Conservation (phyloP, 768 basidiomycete genomes). For the Xerocomus potaroensis region DNA sequence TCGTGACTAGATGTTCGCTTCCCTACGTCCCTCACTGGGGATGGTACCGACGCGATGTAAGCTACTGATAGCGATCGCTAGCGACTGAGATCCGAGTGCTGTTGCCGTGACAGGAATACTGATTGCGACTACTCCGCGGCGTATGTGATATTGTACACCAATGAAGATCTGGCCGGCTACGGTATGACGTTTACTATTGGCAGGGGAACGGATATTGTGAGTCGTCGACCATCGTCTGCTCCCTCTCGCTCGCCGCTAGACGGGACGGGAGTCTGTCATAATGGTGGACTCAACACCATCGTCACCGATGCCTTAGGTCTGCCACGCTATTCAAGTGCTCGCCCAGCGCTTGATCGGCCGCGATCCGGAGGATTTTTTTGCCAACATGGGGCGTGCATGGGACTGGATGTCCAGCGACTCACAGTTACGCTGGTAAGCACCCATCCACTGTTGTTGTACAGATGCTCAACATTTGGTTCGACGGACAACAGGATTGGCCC, state of each 20-base stretch:
- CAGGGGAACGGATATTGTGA: slow-evolving; percentile 86
- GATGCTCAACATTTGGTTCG: no score
- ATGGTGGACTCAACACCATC: not conserved
- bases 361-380: slow-evolving; percentile 75
- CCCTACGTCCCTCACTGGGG: slow-evolving; percentile 86
- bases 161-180: slow-evolving; percentile 64
- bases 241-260: not conserved
- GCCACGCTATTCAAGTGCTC: slow-evolving; percentile 71
- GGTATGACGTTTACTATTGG: slow-evolving; percentile 94
- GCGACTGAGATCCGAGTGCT: not conserved
- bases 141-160: slow-evolving; percentile 70
- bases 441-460: no score
- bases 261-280: no score
- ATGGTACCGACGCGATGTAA: slow-evolving; percentile 90
- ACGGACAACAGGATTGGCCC: slow-evolving; percentile 61
- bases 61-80: slow-evolving; percentile 7
- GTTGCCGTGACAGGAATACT: slow-evolving; percentile 60
- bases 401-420: slow-evolving; percentile 79
- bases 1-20: slow-evolving; percentile 89
- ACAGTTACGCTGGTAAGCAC: slow-evolving; percentile 76
- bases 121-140: slow-evolving; percentile 95
- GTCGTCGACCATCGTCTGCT: slow-evolving; percentile 5
- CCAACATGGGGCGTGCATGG: slow-evolving; percentile 88
- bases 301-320: slow-evolving; percentile 42
- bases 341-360: slow-evolving; percentile 79